Evolutionary conservation across 306 rosid genomes (phyloP), one percentile per base, ranked within the genome.

Genomic region (Prosopis cineraria): DNA sequence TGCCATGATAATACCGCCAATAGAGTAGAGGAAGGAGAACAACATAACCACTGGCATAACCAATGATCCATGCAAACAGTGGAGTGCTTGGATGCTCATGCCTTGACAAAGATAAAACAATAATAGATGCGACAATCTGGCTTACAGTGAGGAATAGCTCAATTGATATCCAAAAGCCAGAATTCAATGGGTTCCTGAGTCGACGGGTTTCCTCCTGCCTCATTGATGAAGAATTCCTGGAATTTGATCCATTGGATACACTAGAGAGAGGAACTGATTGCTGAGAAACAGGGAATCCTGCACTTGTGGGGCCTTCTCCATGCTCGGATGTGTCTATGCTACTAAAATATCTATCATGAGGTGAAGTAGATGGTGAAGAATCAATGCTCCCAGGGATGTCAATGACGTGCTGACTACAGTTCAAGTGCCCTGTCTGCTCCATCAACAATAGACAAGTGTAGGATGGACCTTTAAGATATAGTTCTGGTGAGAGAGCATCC

Each of bases 31-130:
- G 94, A 63, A 90, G 85, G 33, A 85, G 86, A 39, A 89, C 90
- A 86, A 83, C 87, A 84, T 91, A 86, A 34, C 94, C 94, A 79
- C 85, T 82, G 65, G 92, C 87, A 79, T 88, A 88, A 39, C 94
- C 94, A 36, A 90, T 68, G 45, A 90, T 81, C 94, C 94, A 90
- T 11, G 74, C 84, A 77, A 82, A 83, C 86, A 90, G 84, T 31
- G 92, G 94, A 0, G 87, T 79, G 17, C 20, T 83, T 19, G 92
- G 92, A 82, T 78, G 87, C 67, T 90, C 94, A 62, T 84, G 74
- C 82, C 80, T 86, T 59, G 94, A 88, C 82, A 90, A 29, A 65
- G 88, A 88, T 78, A 90, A 81, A 45, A 90, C 92, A 43, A 86
- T 74, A 69, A 86, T 72, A 71, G 94, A 84, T n/a, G 89, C 89